Percentiles rank a stretch among this genome's conserved stretches.
These are phyloP conservation scores for Lentinula raphanica DNA, from an alignment of 768 basidiomycete species.

Conservation along the genomic window DNA sequence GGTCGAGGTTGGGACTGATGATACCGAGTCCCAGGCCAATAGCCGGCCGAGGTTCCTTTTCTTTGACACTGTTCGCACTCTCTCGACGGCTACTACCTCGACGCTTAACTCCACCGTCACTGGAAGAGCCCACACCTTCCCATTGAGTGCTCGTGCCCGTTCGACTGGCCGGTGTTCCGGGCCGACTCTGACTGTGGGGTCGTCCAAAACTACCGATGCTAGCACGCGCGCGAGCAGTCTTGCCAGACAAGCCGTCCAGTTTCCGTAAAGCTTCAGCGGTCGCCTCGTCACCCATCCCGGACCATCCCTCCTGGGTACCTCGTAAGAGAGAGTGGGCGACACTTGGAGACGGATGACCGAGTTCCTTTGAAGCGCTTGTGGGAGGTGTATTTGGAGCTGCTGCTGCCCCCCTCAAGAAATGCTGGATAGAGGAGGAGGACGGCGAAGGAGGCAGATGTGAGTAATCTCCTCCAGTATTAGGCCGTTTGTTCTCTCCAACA, in stretches of 20 bases:
- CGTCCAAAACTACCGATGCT: constrained; percentile 72
- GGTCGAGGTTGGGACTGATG: constrained; percentile 32
- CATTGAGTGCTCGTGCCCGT: constrained; percentile 56
- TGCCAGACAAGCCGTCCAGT: constrained; percentile 81
- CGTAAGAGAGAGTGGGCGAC: constrained; percentile 83
- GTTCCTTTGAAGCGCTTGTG: constrained; percentile 38
- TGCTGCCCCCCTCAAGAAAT: constrained; percentile 63
- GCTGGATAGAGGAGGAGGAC: constrained; percentile 84
- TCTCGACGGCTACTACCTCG: constrained; percentile 36
- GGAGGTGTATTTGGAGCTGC: constrained; percentile 34
- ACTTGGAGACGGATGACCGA: constrained; percentile 46
- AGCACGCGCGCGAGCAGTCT: constrained; percentile 69
- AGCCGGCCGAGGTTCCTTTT: constrained; percentile 38
- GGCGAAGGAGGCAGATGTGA: constrained; percentile 90
- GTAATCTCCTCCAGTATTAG: constrained; percentile 69
- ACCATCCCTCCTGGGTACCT: constrained; percentile 89
- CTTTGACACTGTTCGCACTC: constrained; percentile 34
- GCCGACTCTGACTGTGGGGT: constrained; percentile 59
- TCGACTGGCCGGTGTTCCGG: constrained; percentile 68
- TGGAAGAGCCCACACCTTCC: constrained; percentile 57
- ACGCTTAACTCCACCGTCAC: constrained; percentile 23
- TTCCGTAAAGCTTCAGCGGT: constrained; percentile 90
- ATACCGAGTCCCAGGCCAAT: constrained; percentile 29
- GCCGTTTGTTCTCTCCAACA: constrained; percentile 37
- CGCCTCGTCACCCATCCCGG: constrained; percentile 79